Evolutionary conservation across 2,329 filamentous ascomycete genomes (phyloP).

Genomic region (Cephalotrichum gorgonifer): DNA sequence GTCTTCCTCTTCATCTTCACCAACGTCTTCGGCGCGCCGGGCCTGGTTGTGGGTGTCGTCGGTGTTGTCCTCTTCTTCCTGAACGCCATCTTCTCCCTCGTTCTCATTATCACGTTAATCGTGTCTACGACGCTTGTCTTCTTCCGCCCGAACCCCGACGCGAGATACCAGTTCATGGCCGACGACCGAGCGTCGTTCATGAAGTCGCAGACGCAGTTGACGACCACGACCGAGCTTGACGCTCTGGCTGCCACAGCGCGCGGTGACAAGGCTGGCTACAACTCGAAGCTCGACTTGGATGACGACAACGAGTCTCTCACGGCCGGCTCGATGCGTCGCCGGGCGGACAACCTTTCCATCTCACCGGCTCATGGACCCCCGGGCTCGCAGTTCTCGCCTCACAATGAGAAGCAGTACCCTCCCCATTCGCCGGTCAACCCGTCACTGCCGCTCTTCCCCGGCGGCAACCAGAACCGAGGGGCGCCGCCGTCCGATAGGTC

Average conservation of each 20-base stretch:
- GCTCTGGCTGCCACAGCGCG: slow-evolving; percentile 81
- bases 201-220: slow-evolving; percentile 82
- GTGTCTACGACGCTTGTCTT: slow-evolving; percentile 57
- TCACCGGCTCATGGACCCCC: slow-evolving; percentile 6
- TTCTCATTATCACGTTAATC: slow-evolving; percentile 70
- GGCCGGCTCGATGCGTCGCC: slow-evolving; percentile 25
- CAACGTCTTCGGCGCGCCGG: slow-evolving; percentile 72
- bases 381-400: slow-evolving; percentile 13
- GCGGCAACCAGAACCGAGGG: slow-evolving; percentile 17
- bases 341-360: slow-evolving; percentile 20
- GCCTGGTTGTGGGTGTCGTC: slow-evolving; percentile 75
- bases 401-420: slow-evolving; percentile 12
- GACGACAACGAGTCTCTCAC: slow-evolving; percentile 30
- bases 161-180: slow-evolving; percentile 90
- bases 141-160: slow-evolving; percentile 87
- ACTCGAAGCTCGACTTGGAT: slow-evolving; percentile 20
- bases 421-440: slow-evolving; percentile 29
- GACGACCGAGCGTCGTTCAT: slow-evolving; percentile 96
- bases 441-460: slow-evolving; percentile 31
- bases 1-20: slow-evolving; percentile 87
- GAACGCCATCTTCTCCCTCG: slow-evolving; percentile 74
- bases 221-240: slow-evolving; percentile 72
- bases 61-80: slow-evolving; percentile 82
- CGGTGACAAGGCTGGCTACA: slow-evolving; percentile 58
- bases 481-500: slow-evolving; percentile 10